Evolutionary conservation across 2,329 filamentous ascomycete species (phyloP).

Genomic region (Scolecobasidium constrictum): DNA sequence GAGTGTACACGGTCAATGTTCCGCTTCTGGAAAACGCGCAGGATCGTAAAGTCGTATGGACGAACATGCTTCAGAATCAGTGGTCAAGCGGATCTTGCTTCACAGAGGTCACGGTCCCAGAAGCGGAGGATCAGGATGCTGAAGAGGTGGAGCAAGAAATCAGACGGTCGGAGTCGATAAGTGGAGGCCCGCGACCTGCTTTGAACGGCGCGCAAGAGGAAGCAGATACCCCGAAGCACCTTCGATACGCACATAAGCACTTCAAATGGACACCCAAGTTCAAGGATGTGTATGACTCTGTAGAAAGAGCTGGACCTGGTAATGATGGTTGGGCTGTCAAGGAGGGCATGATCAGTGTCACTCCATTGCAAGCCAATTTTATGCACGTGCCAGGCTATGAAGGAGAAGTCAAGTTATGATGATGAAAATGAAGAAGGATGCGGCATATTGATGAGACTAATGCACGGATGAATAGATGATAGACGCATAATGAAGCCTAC

Average conservation of each 20-base stretch:
- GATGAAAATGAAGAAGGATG: neutral
- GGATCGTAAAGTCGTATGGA: constrained; percentile 64
- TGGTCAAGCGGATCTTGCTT: constrained; percentile 78
- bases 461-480: too few relatives aligned
- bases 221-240: constrained; percentile 23
- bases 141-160: constrained; percentile 64
- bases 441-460: too few relatives aligned
- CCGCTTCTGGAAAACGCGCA: constrained; percentile 71
- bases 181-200: constrained; percentile 21
- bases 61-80: constrained; percentile 79
- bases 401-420: constrained; percentile 66
- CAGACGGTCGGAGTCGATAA: constrained; percentile 48
- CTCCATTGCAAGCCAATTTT: constrained; percentile 86
- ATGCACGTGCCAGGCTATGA: constrained; percentile 60
- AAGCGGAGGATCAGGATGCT: constrained; percentile 45
- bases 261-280: constrained; percentile 94
- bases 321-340: constrained; percentile 92
- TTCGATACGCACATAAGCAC: constrained; percentile 63
- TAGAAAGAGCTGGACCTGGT: constrained; percentile 66
- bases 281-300: constrained; percentile 74
- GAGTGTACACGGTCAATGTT: constrained; percentile 88
- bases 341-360: constrained; percentile 80
- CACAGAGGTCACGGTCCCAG: constrained; percentile 60
- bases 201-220: constrained; percentile 19
- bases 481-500: too few relatives aligned